Evolutionary conservation across 1,284 basidiomycete genomes (phyloP), one percentile per base, ranked within the genome.

Genomic region (Ganoderma sp.): DNA sequence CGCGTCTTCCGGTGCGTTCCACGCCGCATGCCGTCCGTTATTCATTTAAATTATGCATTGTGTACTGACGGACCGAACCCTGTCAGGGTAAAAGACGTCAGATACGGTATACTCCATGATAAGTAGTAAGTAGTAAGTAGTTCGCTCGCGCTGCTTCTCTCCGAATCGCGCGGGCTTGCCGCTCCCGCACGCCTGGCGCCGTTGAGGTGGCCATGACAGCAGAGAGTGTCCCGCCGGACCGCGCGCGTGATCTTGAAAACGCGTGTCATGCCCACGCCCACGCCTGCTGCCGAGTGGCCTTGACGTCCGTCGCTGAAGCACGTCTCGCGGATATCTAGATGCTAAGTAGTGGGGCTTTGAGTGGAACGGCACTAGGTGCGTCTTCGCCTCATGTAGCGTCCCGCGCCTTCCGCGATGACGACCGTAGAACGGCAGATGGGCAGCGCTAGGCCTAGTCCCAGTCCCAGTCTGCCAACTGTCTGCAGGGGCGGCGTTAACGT

Each of bases 391-490:
- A 14, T 25, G 3, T 3, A n/a, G 3, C n/a, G 7, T 50, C 22
- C 48, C 48, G 48, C 12, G 10, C 9, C 14, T 22, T 50, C 48
- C 48, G 48, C 48, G 48, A 50, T 50, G 48, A 25, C 22, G 48
- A 50, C 48, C 48, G 12, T 50, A 50, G 48, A 50, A 50, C 48
- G 48, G 48, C 48, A 50, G 48, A 50, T 50, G 48, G 22, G 9
- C 48, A 50, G 48, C 10, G 25, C 48, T 25, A 50, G n/a, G 2
- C 25, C 25, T 28, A 28, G 25, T 1, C 25, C 25, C 2, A 28
- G 25, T 28, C n/a, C n/a, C 5, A 14, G n/a, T 7, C n/a, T 25
- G 48, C 48, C 2, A 25, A 10, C 15, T 22, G 22, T 12, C 22
- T 45, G 17, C 22, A 10, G 22, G 22, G 4, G 10, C 48, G 22